phyloP scores from a whole-genome alignment of 805 yeast genomes.

The Nematodospora valgi region DNA sequence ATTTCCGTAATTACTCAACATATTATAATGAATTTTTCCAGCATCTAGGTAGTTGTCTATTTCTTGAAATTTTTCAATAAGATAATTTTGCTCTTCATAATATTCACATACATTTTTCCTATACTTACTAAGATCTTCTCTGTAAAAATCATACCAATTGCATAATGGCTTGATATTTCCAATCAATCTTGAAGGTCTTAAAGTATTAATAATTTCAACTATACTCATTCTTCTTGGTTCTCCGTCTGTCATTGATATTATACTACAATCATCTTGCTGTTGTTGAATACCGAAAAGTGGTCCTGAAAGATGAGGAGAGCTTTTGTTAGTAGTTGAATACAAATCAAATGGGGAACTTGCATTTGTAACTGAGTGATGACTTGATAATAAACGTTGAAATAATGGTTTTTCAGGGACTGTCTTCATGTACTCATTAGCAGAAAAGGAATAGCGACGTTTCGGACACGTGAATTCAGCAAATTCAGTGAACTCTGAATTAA shows the following conservation, averaged over 20 bases:
- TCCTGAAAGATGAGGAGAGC: background rate
- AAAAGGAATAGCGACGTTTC: conserved; percentile 8
- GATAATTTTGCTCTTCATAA: conserved; percentile 58
- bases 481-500: background rate
- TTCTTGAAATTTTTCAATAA: conserved; percentile 53
- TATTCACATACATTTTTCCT: conserved; percentile 32
- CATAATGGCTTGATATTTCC: conserved; percentile 29
- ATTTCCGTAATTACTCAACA: conserved; percentile 59
- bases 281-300: conserved; percentile 4
- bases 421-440: conserved; percentile 5
- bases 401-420: conserved; percentile 18
- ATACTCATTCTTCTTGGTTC: conserved; percentile 22
- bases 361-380: conserved; percentile 28
- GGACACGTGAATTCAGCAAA: conserved; percentile 2
- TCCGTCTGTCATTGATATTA: conserved; percentile 11
- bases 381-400: conserved; percentile 25
- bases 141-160: conserved; percentile 26
- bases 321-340: background rate
- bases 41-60: conserved; percentile 68
- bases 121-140: conserved; percentile 13
- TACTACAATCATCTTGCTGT: background rate
- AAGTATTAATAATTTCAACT: conserved; percentile 9
- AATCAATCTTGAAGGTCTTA: conserved; percentile 32
- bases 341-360: conserved; percentile 19
- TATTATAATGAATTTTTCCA: conserved; percentile 57